Evolutionary conservation across 2,329 filamentous ascomycete genomes (phyloP).

Genomic region (Gremmenia infestans): DNA sequence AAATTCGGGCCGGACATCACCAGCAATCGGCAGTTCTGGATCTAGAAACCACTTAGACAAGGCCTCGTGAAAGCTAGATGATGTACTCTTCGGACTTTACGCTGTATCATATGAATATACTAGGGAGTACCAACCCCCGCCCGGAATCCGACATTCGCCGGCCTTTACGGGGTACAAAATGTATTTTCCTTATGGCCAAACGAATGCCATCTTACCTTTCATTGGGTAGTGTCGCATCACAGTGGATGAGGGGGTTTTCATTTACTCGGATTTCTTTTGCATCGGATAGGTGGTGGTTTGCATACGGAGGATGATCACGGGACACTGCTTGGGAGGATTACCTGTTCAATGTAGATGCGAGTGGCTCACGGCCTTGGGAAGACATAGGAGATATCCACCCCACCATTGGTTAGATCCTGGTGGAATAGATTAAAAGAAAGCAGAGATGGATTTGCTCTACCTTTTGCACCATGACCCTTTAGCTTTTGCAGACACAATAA

Average conservation of each 20-base stretch:
- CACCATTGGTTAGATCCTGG: neutral
- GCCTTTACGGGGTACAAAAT: neutral
- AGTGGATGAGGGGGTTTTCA: neutral
- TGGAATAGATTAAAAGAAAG: neutral
- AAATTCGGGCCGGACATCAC: conserved; percentile 12
- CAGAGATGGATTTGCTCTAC: too few species aligned
- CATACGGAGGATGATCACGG: neutral
- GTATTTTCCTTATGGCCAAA: too few species aligned
- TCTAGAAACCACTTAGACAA: too few species aligned
- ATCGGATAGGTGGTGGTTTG: neutral
- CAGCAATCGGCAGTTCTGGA: conserved; percentile 13
- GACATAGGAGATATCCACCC: neutral
- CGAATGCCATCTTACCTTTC: too few species aligned
- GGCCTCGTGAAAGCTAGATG: conserved; percentile 7
- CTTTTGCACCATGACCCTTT: too few species aligned
- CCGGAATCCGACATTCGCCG: neutral
- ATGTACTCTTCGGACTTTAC: neutral
- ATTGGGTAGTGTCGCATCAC: neutral
- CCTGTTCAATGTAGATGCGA: neutral
- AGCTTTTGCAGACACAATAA: too few species aligned
- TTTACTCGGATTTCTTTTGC: neutral
- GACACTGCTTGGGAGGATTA: neutral
- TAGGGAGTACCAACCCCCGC: neutral
- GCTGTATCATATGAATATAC: conserved; percentile 1
- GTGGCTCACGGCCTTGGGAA: neutral